A percentile compares a stretch with the other conserved stretches of the same genome.
Conservation (phyloP, 768 basidiomycete genomes). For the Boletus sp. region DNA sequence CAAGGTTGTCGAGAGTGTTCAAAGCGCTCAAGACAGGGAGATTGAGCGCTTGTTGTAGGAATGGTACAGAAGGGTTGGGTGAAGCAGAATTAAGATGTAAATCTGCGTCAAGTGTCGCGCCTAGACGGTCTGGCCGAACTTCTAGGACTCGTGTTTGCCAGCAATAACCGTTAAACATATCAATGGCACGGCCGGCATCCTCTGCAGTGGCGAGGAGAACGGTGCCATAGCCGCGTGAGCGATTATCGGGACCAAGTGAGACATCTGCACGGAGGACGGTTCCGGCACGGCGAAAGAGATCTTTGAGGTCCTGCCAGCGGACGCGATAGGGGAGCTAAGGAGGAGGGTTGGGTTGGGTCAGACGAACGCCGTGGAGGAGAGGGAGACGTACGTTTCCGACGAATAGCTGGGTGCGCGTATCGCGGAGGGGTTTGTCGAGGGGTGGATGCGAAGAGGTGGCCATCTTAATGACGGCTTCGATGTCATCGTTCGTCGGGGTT, state of each 20-base stretch:
- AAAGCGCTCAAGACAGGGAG: slow-evolving; percentile 11
- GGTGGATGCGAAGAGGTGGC: slow-evolving; percentile 72
- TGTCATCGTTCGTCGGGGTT: slow-evolving; percentile 71
- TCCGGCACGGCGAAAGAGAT: slow-evolving; percentile 93
- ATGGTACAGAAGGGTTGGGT: slow-evolving; percentile 12
- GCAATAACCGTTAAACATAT: slow-evolving; percentile 95
- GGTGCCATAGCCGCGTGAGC: slow-evolving; percentile 91
- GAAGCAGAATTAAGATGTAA: slow-evolving; percentile 13
- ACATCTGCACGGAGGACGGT: slow-evolving; percentile 81
- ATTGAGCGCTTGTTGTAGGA: slow-evolving; percentile 20
- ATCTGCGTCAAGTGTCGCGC: slow-evolving; percentile 27
- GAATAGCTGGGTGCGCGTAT: slow-evolving; percentile 93
- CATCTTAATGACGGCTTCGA: slow-evolving; percentile 88
- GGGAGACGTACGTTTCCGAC: slow-evolving; percentile 80
- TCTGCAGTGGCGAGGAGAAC: slow-evolving; percentile 93
- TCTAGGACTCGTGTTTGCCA: slow-evolving; percentile 94
- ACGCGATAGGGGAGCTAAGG: slow-evolving; percentile 92
- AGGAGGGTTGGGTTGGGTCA: neutral
- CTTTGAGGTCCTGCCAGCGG: slow-evolving; percentile 99
- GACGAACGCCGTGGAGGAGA: neutral
- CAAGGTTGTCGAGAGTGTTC: slow-evolving; percentile 18
- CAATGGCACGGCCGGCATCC: slow-evolving; percentile 91
- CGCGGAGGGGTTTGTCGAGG: slow-evolving; percentile 54
- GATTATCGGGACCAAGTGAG: slow-evolving; percentile 81
- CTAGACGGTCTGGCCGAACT: slow-evolving; percentile 82